These are phyloP conservation scores for Pseudocercospora crystallina DNA, from an alignment of 2,329 filamentous ascomycete species.

Conservation along the genomic window DNA sequence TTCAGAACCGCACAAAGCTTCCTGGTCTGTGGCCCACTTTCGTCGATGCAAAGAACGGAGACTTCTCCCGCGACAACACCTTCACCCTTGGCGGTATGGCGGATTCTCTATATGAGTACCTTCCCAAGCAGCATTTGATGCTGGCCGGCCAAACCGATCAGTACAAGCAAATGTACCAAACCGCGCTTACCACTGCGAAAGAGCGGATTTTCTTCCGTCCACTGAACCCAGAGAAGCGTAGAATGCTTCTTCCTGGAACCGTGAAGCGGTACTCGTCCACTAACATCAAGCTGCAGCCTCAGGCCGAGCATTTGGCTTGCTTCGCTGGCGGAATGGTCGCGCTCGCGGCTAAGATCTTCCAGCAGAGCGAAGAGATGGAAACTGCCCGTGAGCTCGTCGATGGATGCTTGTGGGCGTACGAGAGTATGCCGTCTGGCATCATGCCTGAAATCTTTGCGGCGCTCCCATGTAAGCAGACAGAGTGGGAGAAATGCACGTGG, in stretches of 20 bases:
- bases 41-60: conserved; percentile 46
- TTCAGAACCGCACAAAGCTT: conserved; percentile 56
- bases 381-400: conserved; percentile 60
- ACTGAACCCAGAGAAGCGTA: conserved; percentile 42
- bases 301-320: conserved; percentile 54
- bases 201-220: conserved; percentile 47
- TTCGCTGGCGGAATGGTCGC: conserved; percentile 72
- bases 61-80: conserved; percentile 32
- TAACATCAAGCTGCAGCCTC: conserved; percentile 18
- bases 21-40: conserved; percentile 64
- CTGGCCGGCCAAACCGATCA: conserved; percentile 35
- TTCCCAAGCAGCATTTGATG: conserved; percentile 32
- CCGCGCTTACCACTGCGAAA: conserved; percentile 49
- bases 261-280: conserved; percentile 15
- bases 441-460: conserved; percentile 62
- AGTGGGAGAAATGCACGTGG: conserved; percentile 30
- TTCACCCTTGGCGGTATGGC: conserved; percentile 39
- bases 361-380: conserved; percentile 54
- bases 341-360: conserved; percentile 61
- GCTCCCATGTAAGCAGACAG: conserved; percentile 45
- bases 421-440: conserved; percentile 57
- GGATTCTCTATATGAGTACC: conserved; percentile 38
- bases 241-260: conserved; percentile 23
- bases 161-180: conserved; percentile 49
- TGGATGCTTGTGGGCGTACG: conserved; percentile 65